These are phyloP conservation scores for Aspergillus neoniger DNA, from an alignment of 2,329 filamentous ascomycete species.

Conservation along the genomic window DNA sequence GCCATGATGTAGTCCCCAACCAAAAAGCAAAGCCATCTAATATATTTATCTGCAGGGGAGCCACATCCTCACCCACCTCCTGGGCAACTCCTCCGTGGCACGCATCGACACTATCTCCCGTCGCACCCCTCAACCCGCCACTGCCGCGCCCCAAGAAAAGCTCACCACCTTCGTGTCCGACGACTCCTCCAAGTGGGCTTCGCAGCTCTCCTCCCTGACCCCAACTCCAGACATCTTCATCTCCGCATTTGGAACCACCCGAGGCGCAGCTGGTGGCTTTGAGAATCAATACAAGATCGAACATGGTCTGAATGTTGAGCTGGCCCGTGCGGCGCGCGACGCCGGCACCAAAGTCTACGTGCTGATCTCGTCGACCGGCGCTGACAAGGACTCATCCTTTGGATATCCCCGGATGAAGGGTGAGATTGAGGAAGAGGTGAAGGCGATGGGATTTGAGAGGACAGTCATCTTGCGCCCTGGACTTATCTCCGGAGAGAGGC, in stretches of 20 bases:
- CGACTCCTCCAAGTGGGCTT: conserved; percentile 70
- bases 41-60: conserved; percentile 58
- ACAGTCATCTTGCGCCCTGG: conserved; percentile 75
- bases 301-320: conserved; percentile 78
- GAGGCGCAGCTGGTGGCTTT: conserved; percentile 70
- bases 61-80: conserved; percentile 66
- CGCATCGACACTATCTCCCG: conserved; percentile 51
- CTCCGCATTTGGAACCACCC: conserved; percentile 79
- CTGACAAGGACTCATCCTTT: conserved; percentile 56
- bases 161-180: conserved; percentile 66
- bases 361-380: conserved; percentile 64
- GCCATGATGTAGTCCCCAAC: too few species aligned
- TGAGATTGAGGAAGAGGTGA: conserved; percentile 78
- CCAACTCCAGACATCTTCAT: conserved; percentile 67
- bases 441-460: conserved; percentile 72
- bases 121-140: conserved; percentile 40
- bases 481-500: conserved; percentile 70
- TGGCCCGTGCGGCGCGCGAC: conserved; percentile 73
- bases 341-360: conserved; percentile 75
- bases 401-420: conserved; percentile 75
- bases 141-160: conserved; percentile 58
- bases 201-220: conserved; percentile 57
- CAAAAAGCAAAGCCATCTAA: too few species aligned
- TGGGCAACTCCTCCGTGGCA: conserved; percentile 40
- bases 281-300: conserved; percentile 85